phyloP scores from a whole-genome alignment of 495 filamentous ascomycete species.

The Xylaria scruposa region DNA sequence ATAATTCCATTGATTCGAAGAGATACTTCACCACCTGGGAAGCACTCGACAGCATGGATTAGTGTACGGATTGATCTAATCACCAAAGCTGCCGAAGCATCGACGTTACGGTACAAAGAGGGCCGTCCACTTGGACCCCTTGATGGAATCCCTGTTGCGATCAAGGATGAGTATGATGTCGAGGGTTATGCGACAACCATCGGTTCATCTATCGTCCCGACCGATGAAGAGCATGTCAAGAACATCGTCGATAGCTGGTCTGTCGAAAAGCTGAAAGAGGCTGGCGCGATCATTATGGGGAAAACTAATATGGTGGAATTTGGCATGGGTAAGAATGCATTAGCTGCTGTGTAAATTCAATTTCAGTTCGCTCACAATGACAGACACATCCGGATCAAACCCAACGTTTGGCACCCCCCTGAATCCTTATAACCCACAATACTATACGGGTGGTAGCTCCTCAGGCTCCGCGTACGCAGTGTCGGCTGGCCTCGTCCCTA shows the following conservation, averaged over 20 bases:
- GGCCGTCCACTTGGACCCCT: constrained; percentile 67
- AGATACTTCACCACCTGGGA: constrained; percentile 56
- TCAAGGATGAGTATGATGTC: constrained; percentile 80
- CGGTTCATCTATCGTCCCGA: constrained; percentile 56
- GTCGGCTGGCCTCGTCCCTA: constrained; percentile 73
- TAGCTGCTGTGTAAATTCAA: not conserved
- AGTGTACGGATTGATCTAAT: constrained; percentile 63
- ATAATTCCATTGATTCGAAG: constrained; percentile 72
- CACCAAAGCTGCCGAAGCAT: constrained; percentile 68
- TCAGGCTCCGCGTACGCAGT: constrained; percentile 81
- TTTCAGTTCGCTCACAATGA: not conserved
- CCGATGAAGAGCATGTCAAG: constrained; percentile 51
- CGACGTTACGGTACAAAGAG: constrained; percentile 67
- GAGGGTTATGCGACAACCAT: constrained; percentile 72
- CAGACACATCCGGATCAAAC: constrained; percentile 83
- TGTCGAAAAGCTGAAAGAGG: constrained; percentile 72
- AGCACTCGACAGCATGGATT: constrained; percentile 72
- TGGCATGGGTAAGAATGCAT: constrained; percentile 50
- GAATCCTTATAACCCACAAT: constrained; percentile 75
- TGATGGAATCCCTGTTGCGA: constrained; percentile 78
- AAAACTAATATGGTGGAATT: constrained; percentile 89
- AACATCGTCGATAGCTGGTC: constrained; percentile 64
- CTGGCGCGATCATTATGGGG: constrained; percentile 76
- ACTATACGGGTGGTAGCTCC: constrained; percentile 86
- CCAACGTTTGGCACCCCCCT: constrained; percentile 76